Percentiles rank a stretch among this genome's conserved stretches.
Conservation (phyloP, 2,329 filamentous ascomycete species). For the Pseudogymnoascus sp. region DNA sequence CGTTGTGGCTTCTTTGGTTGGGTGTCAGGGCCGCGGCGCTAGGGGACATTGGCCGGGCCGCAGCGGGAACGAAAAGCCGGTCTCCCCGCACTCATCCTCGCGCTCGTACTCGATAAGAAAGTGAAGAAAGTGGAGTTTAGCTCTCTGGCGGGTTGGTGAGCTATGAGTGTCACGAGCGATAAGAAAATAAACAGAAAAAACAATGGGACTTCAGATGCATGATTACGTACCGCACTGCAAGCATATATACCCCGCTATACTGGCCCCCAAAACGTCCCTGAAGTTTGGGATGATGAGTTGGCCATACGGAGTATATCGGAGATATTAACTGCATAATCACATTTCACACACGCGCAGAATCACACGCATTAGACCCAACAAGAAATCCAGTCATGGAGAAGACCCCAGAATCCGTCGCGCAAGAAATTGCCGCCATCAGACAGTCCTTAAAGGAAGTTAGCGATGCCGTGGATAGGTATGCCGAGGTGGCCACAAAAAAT, state of each 20-base stretch:
- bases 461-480: constrained; percentile 15
- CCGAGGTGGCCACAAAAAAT: constrained; percentile 12
- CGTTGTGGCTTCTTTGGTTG: constrained; percentile 3
- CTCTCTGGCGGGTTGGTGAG: background rate
- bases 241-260: background rate
- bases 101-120: background rate
- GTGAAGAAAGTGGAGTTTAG: background rate
- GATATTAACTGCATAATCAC: background rate
- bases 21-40: background rate
- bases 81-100: background rate
- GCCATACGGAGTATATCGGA: background rate
- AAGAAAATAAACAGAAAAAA: background rate
- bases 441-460: constrained; percentile 14
- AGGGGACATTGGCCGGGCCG: background rate
- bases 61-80: background rate
- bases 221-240: background rate
- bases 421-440: constrained; percentile 17
- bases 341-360: background rate
- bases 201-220: background rate
- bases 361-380: background rate
- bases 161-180: background rate
- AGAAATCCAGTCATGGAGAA: background rate
- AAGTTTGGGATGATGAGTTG: background rate
- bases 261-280: background rate
- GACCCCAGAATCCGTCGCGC: constrained; percentile 12